Percentiles rank a stretch among this genome's conserved stretches.
Conservation (phyloP, 768 basidiomycete species). For the Suillus hirtellus region DNA sequence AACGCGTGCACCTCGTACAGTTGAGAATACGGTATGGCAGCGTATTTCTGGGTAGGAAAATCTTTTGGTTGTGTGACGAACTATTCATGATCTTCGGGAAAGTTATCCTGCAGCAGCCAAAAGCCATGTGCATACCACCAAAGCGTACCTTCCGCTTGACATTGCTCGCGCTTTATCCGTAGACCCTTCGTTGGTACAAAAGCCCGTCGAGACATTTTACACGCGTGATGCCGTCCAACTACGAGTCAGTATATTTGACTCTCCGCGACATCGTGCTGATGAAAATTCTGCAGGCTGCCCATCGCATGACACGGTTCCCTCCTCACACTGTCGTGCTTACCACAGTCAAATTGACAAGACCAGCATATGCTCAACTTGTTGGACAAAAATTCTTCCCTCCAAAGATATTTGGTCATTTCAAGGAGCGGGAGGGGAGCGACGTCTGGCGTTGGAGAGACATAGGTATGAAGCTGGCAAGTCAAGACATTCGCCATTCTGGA, state of each 20-base stretch:
- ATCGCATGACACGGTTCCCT: slow-evolving; percentile 88
- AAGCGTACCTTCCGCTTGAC: slow-evolving; percentile 77
- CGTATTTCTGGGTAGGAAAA: slow-evolving; percentile 61
- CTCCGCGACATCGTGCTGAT: slow-evolving; percentile 6
- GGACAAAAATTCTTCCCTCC: slow-evolving; percentile 94
- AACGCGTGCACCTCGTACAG: slow-evolving; percentile 58
- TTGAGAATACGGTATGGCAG: slow-evolving; percentile 70
- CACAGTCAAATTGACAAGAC: slow-evolving; percentile 78
- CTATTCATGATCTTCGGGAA: slow-evolving; percentile 7
- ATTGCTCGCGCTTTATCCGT: slow-evolving; percentile 70
- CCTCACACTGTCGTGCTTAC: slow-evolving; percentile 64
- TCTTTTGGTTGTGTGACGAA: not conserved
- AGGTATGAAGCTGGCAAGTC: slow-evolving; percentile 88
- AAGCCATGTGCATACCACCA: slow-evolving; percentile 73
- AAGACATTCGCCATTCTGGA: not conserved
- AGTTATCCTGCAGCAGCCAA: slow-evolving; percentile 73
- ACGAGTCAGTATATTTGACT: slow-evolving; percentile 55
- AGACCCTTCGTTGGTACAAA: slow-evolving; percentile 74
- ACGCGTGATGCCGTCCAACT: slow-evolving; percentile 90
- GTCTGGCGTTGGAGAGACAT: slow-evolving; percentile 81
- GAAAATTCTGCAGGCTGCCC: slow-evolving; percentile 62
- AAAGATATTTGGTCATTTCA: slow-evolving; percentile 79
- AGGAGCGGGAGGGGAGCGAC: slow-evolving; percentile 58
- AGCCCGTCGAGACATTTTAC: slow-evolving; percentile 91
- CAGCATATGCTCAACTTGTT: slow-evolving; percentile 90